Percentiles rank a stretch among this genome's conserved stretches.
phyloP scores from a whole-genome alignment of 192 early-diverging fungal genomes.

The Rhizophagus clarus region DNA sequence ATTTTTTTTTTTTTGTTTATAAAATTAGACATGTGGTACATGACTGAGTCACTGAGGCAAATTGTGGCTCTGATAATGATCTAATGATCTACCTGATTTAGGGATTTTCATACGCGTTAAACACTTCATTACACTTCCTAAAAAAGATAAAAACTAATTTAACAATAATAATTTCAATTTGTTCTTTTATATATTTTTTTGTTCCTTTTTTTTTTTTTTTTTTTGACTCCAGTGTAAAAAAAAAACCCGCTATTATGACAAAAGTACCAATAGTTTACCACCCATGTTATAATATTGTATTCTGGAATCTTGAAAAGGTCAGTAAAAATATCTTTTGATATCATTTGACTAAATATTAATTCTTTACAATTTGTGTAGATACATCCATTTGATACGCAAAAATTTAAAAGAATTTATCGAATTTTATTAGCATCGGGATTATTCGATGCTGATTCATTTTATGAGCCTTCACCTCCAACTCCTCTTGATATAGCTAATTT shows the following conservation, averaged over 20 bases:
- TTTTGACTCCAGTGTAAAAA: too few species aligned
- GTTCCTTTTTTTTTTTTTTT: too few species aligned
- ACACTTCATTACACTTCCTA: too few species aligned
- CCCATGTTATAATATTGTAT: constrained; percentile 24
- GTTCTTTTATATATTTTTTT: too few species aligned
- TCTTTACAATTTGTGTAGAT: background rate
- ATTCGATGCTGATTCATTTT: constrained; percentile 8
- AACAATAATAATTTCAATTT: too few species aligned
- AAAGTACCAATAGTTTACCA: constrained; percentile 29
- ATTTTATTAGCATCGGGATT: constrained; percentile 6
- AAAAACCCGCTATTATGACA: background rate
- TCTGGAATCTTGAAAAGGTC: constrained; percentile 26
- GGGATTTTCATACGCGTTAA: too few species aligned
- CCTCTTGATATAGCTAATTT: background rate
- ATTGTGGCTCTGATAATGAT: too few species aligned
- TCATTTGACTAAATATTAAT: background rate
- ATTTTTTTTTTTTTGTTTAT: too few species aligned
- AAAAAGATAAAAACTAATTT: too few species aligned
- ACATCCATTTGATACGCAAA: constrained; percentile 31
- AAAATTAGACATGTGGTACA: too few species aligned
- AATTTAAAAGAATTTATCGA: constrained; percentile 25
- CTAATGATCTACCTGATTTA: too few species aligned
- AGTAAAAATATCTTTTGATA: background rate
- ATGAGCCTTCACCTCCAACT: constrained; percentile 24
- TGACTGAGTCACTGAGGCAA: too few species aligned